These are phyloP conservation scores for Aspergillus sergii DNA, from an alignment of 2,329 filamentous ascomycete genomes.

Conservation along the genomic window DNA sequence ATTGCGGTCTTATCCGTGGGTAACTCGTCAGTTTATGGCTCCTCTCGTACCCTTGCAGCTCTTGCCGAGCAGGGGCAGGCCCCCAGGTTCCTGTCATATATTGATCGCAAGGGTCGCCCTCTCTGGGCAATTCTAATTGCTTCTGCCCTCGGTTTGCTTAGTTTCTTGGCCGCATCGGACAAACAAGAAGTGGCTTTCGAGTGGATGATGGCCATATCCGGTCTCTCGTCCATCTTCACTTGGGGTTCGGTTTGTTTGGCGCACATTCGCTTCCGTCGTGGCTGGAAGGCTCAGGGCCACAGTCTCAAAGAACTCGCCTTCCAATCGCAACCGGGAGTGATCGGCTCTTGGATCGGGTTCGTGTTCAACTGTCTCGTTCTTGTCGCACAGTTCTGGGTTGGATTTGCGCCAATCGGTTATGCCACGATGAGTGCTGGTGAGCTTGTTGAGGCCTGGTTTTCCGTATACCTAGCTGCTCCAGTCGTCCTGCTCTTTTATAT, in stretches of 20 bases:
- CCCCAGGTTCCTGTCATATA: conserved; percentile 74
- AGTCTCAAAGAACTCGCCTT: conserved; percentile 79
- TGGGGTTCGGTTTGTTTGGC: conserved; percentile 85
- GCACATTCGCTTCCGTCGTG: conserved; percentile 86
- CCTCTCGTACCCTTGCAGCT: conserved; percentile 84
- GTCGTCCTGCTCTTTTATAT: conserved; percentile 66
- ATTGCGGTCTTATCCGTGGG: conserved; percentile 88
- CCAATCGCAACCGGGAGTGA: conserved; percentile 73
- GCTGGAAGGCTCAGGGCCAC: conserved; percentile 72
- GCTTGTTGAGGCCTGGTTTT: conserved; percentile 70
- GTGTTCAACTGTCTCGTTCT: conserved; percentile 75
- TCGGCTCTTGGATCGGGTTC: conserved; percentile 80
- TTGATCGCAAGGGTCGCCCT: conserved; percentile 80
- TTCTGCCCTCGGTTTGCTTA: conserved; percentile 69
- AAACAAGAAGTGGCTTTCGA: conserved; percentile 67
- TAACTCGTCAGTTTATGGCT: conserved; percentile 89
- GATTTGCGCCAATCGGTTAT: conserved; percentile 72
- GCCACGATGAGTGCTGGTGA: conserved; percentile 44
- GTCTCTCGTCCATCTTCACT: conserved; percentile 73
- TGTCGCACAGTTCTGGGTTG: conserved; percentile 84
- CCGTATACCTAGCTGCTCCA: conserved; percentile 58
- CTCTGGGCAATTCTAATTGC: conserved; percentile 72
- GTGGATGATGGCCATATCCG: conserved; percentile 79
- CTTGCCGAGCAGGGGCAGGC: conserved; percentile 86
- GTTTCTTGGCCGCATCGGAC: conserved; percentile 71